Evolutionary conservation across 345 rosid genomes (phyloP).

Genomic region (Linum usitatissimum): DNA sequence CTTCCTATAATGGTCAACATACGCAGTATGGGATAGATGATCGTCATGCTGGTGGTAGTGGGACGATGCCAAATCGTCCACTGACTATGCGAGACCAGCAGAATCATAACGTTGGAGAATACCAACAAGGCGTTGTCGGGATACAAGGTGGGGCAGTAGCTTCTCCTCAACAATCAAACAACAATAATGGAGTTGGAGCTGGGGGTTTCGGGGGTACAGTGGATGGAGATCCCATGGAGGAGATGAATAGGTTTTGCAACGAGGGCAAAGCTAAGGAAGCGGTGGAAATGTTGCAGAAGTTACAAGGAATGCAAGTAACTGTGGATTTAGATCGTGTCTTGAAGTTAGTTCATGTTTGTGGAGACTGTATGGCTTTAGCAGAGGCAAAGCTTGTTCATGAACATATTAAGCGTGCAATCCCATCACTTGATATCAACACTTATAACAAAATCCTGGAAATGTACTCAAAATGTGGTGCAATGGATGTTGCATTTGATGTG

Average conservation of each 20-base stretch:
- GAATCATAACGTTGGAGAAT: slow-evolving; percentile 13
- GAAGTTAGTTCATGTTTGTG: slow-evolving; percentile 47
- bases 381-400: slow-evolving; percentile 57
- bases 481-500: slow-evolving; percentile 35
- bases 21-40: slow-evolving; percentile 8
- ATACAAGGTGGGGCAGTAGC: not conserved
- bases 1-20: slow-evolving; percentile 13
- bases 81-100: slow-evolving; percentile 4
- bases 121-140: slow-evolving; percentile 2
- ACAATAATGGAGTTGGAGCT: slow-evolving; percentile 14
- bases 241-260: slow-evolving; percentile 43
- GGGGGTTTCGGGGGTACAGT: slow-evolving; percentile 17
- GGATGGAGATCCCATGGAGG: slow-evolving; percentile 19
- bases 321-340: slow-evolving; percentile 42
- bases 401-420: slow-evolving; percentile 21
- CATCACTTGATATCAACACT: slow-evolving; percentile 29
- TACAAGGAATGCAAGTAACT: slow-evolving; percentile 27
- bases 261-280: slow-evolving; percentile 57
- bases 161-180: slow-evolving; percentile 10
- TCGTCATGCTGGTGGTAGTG: not conserved
- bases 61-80: slow-evolving; percentile 7
- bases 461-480: slow-evolving; percentile 52
- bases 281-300: slow-evolving; percentile 28
- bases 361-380: slow-evolving; percentile 42
- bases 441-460: slow-evolving; percentile 49